Percentiles rank a stretch among this genome's conserved stretches.
Conservation (phyloP, 441 rosid genomes). For the Populus hybrid region DNA sequence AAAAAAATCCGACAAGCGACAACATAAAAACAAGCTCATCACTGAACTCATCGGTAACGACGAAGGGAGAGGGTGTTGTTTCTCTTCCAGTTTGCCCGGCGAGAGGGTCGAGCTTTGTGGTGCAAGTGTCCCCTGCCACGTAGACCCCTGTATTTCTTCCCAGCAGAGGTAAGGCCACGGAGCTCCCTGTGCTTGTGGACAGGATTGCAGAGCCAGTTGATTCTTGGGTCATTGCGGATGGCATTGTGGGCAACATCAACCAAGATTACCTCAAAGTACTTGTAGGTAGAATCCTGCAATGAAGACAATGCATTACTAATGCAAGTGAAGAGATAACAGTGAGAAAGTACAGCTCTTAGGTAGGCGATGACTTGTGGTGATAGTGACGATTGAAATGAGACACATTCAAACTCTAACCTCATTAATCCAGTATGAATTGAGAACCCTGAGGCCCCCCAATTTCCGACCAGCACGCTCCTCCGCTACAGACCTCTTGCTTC, state of each 20-base stretch:
- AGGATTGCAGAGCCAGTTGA: conserved; percentile 86
- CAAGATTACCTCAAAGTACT: conserved; percentile 69
- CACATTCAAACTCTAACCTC: conserved; percentile 36
- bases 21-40: background rate
- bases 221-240: conserved; percentile 81
- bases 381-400: no score
- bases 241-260: conserved; percentile 82
- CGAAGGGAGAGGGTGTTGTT: conserved; percentile 69
- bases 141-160: conserved; percentile 83
- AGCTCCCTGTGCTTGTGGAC: conserved; percentile 90
- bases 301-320: background rate
- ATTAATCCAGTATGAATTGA: conserved; percentile 92
- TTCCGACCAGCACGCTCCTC: conserved; percentile 97
- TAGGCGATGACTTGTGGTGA: no score
- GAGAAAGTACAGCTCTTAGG: no score
- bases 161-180: conserved; percentile 86
- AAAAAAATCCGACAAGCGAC: no score
- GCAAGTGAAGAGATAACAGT: background rate
- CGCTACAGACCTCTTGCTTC: conserved; percentile 93
- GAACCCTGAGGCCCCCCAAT: conserved; percentile 82
- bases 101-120: conserved; percentile 80
- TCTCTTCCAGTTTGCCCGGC: conserved; percentile 89
- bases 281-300: conserved; percentile 74
- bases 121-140: conserved; percentile 75
- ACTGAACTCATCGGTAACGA: conserved; percentile 57